Conservation (phyloP, 208 protist genomes). For the Acanthamoeba triangularis region DNA sequence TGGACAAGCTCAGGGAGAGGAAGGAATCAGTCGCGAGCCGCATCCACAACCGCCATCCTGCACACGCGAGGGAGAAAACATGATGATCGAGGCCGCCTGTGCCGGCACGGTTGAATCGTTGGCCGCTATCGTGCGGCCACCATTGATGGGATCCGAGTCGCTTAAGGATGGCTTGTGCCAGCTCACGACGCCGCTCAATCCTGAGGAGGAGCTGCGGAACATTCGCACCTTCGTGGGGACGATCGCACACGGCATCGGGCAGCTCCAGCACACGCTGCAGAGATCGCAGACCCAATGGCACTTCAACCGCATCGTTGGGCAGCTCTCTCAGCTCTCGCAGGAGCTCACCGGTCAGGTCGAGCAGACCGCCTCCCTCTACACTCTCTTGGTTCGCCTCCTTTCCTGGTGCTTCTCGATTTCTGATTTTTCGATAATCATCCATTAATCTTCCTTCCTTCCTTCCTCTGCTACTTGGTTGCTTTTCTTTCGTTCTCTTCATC, state of each 20-base stretch:
- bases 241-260: not conserved
- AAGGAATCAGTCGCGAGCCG: not conserved
- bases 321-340: conserved; percentile 25
- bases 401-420: not conserved
- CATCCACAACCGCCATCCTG: not conserved
- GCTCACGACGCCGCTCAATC: not conserved
- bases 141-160: no score
- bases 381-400: not conserved
- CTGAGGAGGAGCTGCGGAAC: conserved; percentile 22
- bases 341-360: conserved; percentile 16
- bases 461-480: not conserved
- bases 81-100: not conserved
- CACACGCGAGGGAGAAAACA: not conserved
- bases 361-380: conserved; percentile 17
- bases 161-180: no score
- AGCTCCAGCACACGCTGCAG: conserved; percentile 45
- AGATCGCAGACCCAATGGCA: not conserved
- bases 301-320: conserved; percentile 3
- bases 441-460: not conserved
- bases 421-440: not conserved
- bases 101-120: not conserved
- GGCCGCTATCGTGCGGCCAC: not conserved
- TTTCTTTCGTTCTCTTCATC: not conserved
- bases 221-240: not conserved
- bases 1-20: not conserved